These are phyloP conservation scores for Diphasiastrum complanatum DNA, from an alignment of 83 land plant genomes.

Conservation along the genomic window DNA sequence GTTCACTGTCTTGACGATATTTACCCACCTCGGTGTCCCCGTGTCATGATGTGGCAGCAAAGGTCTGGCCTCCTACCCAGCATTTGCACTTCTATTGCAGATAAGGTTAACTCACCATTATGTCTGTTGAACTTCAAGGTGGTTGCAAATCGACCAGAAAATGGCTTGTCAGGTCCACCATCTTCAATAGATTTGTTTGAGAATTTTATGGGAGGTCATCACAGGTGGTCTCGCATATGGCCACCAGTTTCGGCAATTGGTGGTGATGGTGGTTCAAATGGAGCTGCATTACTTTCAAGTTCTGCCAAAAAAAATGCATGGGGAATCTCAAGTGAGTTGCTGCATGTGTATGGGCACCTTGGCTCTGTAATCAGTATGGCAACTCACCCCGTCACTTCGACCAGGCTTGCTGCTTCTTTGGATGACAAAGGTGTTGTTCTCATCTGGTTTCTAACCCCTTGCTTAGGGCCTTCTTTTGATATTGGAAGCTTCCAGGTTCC, in stretches of 20 bases:
- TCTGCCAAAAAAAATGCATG: slow-evolving; percentile 21
- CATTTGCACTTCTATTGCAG: slow-evolving; percentile 3
- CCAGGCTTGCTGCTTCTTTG: slow-evolving; percentile 67
- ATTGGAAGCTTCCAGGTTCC: slow-evolving; percentile 33
- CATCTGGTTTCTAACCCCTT: slow-evolving; percentile 55
- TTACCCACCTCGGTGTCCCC: slow-evolving; percentile 68
- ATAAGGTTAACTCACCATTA: slow-evolving; percentile 3
- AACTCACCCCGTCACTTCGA: slow-evolving; percentile 53
- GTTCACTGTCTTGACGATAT: slow-evolving; percentile 81
- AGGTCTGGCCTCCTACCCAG: slow-evolving; percentile 24
- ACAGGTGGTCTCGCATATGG: slow-evolving; percentile 45
- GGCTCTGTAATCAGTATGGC: slow-evolving; percentile 52
- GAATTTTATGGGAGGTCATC: slow-evolving; percentile 37
- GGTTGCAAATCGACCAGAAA: slow-evolving; percentile 37
- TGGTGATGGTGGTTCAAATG: slow-evolving; percentile 23
- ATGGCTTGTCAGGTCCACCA: slow-evolving; percentile 48
- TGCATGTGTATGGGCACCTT: slow-evolving; percentile 55
- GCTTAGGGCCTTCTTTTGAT: slow-evolving; percentile 23
- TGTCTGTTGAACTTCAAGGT: slow-evolving; percentile 39
- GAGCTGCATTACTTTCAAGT: not conserved
- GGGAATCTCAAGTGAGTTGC: slow-evolving; percentile 22
- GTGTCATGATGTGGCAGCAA: slow-evolving; percentile 72
- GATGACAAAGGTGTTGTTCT: slow-evolving; percentile 61
- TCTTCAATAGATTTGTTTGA: slow-evolving; percentile 53
- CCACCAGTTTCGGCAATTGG: slow-evolving; percentile 36